Base-by-base conservation (phyloP, 805 yeast species). In the Yarrowia alimentaria region DNA sequence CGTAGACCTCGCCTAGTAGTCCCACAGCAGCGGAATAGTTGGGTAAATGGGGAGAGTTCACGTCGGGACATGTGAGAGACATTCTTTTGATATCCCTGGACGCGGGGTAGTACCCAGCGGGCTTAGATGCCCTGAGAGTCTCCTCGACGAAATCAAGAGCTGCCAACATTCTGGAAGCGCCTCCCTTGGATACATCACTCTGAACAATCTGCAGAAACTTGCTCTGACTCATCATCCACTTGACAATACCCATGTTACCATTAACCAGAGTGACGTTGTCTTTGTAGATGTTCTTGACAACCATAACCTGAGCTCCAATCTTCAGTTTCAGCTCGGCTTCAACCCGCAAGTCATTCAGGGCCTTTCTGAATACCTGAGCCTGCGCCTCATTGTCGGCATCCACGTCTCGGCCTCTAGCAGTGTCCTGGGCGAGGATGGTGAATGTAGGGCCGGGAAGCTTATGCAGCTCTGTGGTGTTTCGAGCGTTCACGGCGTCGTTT, bases 221-320 rank as follows among this genome's bases (percentile, higher is more conserved):
- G 20, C 16, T 32, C 24, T 56, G 60, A 21, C 54, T 51, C 47
- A 74, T 64, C 56, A 84, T 81, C 29, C 76, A 75, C 11, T 77
- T 55, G 3, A 93, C 83, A 22, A 73, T 76, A 0, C 99, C 99
- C 31, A 89, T 72, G 0, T 95, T 78, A 1, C 99, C 99, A 67
- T 93, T 93, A 25, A 91, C 97, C 37, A 93, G 68, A 2, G 68
- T 64, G 9, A 78, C 81, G 50, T 82, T 85, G 6, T 57, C 40
- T 16, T 54, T 20, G 24, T 30, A 24, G 17, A 73, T 72, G 64
- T 93, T 93, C 57, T 82, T 82, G 54, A 90, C 67, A 68, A 86
- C 79, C 89, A 93, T 86, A 1, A 93, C 97, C 65, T 93, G 98
- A 0, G 96, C 94, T 29, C 85, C 86, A 48, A 80, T 80, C 63